These are phyloP conservation scores for Venturia oleaginea DNA, from an alignment of 2,329 filamentous ascomycete species.

Conservation along the genomic window DNA sequence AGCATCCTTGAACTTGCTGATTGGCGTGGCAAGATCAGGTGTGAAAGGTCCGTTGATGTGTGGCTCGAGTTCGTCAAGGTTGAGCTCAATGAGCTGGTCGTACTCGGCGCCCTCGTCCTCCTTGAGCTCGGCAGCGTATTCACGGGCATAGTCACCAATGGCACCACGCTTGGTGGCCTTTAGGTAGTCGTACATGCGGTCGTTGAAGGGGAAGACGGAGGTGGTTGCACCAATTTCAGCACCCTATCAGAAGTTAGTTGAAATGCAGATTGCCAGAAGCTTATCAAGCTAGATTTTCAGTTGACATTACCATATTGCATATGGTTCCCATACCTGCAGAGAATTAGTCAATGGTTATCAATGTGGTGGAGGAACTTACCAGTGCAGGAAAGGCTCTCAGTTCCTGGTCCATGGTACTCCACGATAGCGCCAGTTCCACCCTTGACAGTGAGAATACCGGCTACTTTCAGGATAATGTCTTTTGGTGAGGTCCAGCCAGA, in stretches of 20 bases:
- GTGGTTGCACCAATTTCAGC: slow-evolving; percentile 63
- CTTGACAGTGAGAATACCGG: slow-evolving; percentile 94
- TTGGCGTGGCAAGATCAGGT: slow-evolving; percentile 91
- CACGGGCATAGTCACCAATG: slow-evolving; percentile 82
- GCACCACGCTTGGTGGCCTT: slow-evolving; percentile 78
- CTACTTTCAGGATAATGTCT: slow-evolving; percentile 95
- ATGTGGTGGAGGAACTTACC: not conserved
- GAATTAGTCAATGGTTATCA: not conserved
- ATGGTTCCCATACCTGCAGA: not conserved
- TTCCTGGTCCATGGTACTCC: slow-evolving; percentile 67
- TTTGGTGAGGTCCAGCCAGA: slow-evolving; percentile 91
- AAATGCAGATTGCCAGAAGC: not conserved
- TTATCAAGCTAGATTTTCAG: not conserved
- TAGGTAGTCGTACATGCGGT: slow-evolving; percentile 96
- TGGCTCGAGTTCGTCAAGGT: slow-evolving; percentile 88
- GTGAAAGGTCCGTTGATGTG: slow-evolving; percentile 99
- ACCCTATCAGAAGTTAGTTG: slow-evolving; percentile 26
- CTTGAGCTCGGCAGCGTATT: slow-evolving; percentile 75
- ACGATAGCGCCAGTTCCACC: slow-evolving; percentile 90
- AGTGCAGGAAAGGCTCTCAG: slow-evolving; percentile 65
- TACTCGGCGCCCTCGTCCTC: slow-evolving; percentile 90
- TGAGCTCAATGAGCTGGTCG: slow-evolving; percentile 92
- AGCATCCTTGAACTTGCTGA: slow-evolving; percentile 93
- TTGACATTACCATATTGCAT: slow-evolving; percentile 5
- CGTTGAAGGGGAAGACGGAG: slow-evolving; percentile 94